Conservation (phyloP, 192 early-diverging fungal genomes). For the Phycomyces blakesleeanus region DNA sequence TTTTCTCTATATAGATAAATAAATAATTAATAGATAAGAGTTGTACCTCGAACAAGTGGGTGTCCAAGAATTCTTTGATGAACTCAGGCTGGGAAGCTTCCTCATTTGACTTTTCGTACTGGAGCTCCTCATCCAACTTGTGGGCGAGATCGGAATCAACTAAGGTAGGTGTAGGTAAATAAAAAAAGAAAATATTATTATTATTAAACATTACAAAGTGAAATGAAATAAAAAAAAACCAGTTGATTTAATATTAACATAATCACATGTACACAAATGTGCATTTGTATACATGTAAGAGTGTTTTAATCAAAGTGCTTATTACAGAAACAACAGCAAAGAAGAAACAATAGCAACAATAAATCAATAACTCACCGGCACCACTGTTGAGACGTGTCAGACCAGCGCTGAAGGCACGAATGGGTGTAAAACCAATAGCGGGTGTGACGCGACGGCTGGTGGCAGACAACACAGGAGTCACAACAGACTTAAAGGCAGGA, state of each 20-base stretch:
- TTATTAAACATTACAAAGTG: too few relatives aligned
- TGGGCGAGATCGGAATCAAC: conserved; percentile 68
- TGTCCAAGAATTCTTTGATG: conserved; percentile 65
- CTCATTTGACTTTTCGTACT: conserved; percentile 66
- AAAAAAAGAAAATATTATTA: too few relatives aligned
- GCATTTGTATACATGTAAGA: too few relatives aligned
- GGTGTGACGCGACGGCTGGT: conserved; percentile 1
- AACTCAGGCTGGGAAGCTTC: conserved; percentile 63
- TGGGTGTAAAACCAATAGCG: conserved; percentile 10
- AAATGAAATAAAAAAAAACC: too few relatives aligned
- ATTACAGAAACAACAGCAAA: not conserved
- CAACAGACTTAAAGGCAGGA: conserved; percentile 4
- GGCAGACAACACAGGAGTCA: not conserved
- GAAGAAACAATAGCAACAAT: not conserved
- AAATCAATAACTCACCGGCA: conserved; percentile 1
- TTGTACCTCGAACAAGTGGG: conserved; percentile 54
- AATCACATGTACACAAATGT: too few relatives aligned
- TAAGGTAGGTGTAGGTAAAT: too few relatives aligned
- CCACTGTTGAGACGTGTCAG: conserved; percentile 9
- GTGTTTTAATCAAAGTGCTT: too few relatives aligned
- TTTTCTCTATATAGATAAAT: not conserved
- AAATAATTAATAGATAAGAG: not conserved
- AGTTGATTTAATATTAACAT: too few relatives aligned
- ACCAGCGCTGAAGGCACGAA: conserved; percentile 18
- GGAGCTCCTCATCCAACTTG: conserved; percentile 70